Base-by-base conservation (phyloP, 768 basidiomycete species). In the Pleurotus tuber-regium region DNA sequence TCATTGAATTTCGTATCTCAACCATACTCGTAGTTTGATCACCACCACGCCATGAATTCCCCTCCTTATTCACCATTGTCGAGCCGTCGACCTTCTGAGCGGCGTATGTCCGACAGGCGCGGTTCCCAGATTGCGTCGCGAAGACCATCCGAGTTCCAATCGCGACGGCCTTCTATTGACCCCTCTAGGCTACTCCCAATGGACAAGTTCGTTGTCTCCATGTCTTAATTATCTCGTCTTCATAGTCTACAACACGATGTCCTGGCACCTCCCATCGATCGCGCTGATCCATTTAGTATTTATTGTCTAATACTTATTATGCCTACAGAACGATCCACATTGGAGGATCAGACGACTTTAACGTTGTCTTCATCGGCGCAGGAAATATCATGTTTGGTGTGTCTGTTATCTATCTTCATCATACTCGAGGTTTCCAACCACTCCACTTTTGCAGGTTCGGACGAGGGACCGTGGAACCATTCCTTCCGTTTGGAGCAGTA, bases 331-430 rank as follows among this genome's bases (percentile, higher is more conserved):
- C 70, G 50, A 69, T 70, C 57, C 75, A 80, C 43, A 63, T 83
- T 49, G 74, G 74, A 49, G 86, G 84, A 12, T 69, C 81, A 42
- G 82, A 87, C 58, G 77, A 86, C 62, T 97, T 97, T 78, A 96
- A 97, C 66, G 86, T 98, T 49, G 83, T 96, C 66, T 94, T 96
- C 69, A 76, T 98, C 59, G 95, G 95, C 44, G 95, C 95, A 23
- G 95, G 94, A 12, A 96, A 97, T 72, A 95, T 98, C 73, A 97
- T 97, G 93, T 98, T 98, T 65, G 95, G 94, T 83, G 48, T 51
- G 71, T 53, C 29, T 29, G 36, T 29, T 50, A 52, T 36, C 35
- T 11, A 24, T 30, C 35, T 16, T 30, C 11, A 36, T 50, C 14
- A 26, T 28, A 23, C 36, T 30, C 25, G 10, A 12, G 24, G 26